phyloP scores from a whole-genome alignment of 805 yeast species.

The Monosporozyma servazzii region DNA sequence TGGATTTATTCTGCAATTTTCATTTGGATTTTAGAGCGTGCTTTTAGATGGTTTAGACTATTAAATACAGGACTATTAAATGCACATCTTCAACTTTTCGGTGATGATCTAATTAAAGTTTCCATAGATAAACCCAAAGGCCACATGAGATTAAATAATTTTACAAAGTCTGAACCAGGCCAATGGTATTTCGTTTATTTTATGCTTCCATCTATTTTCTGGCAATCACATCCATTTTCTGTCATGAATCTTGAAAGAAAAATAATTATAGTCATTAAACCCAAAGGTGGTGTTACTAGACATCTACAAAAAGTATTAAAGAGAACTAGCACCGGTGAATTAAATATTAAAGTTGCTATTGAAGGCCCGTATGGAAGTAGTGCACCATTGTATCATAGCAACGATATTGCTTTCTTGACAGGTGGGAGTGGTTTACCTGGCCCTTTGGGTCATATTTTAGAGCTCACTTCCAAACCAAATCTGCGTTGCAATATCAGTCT shows the following conservation, averaged over 20 bases:
- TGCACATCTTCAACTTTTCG: conserved; percentile 13
- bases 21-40: conserved; percentile 37
- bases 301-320: conserved; percentile 24
- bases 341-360: conserved; percentile 31
- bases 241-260: conserved; percentile 34
- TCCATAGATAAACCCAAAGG: conserved; percentile 11
- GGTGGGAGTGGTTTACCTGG: conserved; percentile 75
- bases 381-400: conserved; percentile 40
- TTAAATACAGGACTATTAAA: conserved; percentile 14
- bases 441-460: conserved; percentile 39
- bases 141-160: neutral
- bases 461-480: conserved; percentile 15
- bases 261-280: conserved; percentile 35
- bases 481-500: conserved; percentile 9
- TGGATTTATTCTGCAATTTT: conserved; percentile 33
- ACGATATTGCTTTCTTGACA: conserved; percentile 50
- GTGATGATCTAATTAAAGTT: conserved; percentile 15
- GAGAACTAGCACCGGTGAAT: conserved; percentile 21
- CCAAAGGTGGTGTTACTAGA: conserved; percentile 41
- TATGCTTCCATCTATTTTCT: conserved; percentile 37
- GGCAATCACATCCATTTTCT: conserved; percentile 54
- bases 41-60: conserved; percentile 30
- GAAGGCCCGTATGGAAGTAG: conserved; percentile 69
- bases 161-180: conserved; percentile 37
- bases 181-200: conserved; percentile 40